Evolutionary conservation across 768 basidiomycete genomes (phyloP).

Genomic region (Mycena epipterygia): DNA sequence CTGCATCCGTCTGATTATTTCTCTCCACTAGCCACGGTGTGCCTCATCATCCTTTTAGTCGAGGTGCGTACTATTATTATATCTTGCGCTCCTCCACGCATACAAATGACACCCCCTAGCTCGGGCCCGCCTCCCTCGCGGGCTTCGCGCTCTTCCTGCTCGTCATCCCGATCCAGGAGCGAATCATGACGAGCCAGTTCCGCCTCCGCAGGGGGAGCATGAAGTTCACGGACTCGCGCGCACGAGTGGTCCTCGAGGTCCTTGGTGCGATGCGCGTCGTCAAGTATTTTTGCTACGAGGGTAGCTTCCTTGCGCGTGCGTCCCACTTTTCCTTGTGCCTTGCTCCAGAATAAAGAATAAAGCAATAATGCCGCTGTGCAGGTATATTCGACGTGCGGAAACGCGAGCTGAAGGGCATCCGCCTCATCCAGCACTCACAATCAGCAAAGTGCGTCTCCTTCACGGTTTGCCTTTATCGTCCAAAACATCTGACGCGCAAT

Average conservation of each 20-base stretch:
- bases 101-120: too few species aligned
- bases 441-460: constrained; percentile 66
- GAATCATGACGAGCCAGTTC: constrained; percentile 72
- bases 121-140: constrained; percentile 31
- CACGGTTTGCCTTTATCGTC: neutral
- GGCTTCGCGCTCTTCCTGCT: constrained; percentile 59
- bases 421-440: constrained; percentile 69
- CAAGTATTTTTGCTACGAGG: constrained; percentile 83
- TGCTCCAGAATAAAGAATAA: too few species aligned
- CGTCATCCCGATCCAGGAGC: constrained; percentile 73
- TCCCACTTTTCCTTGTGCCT: too few species aligned
- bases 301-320: constrained; percentile 68
- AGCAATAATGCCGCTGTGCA: too few species aligned
- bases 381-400: constrained; percentile 62
- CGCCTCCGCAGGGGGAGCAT: constrained; percentile 65
- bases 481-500: neutral
- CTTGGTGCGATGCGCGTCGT: constrained; percentile 75
- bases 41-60: constrained; percentile 69
- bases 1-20: too few species aligned
- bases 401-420: constrained; percentile 67
- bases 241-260: constrained; percentile 62
- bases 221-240: constrained; percentile 72
- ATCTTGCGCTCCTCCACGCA: constrained; percentile 74
- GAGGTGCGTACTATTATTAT: constrained; percentile 70
- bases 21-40: constrained; percentile 59